phyloP scores from a whole-genome alignment of 73 alveolate genomes.

The Vitrella brassicaformis region DNA sequence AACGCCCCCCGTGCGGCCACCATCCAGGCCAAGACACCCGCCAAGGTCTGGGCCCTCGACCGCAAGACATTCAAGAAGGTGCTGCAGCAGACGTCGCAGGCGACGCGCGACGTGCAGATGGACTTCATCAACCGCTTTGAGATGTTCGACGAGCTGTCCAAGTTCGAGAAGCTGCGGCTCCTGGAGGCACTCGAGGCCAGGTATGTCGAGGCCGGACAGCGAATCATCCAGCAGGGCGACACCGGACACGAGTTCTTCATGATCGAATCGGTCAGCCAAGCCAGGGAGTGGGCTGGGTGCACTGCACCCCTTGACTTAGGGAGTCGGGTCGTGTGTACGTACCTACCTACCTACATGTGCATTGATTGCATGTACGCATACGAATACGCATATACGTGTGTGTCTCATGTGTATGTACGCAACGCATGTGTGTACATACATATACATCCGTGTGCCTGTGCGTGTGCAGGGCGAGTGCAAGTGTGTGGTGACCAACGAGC shows the following conservation, averaged over 20 bases:
- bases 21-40: conserved; percentile 17
- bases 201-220: conserved; percentile 39
- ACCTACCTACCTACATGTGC: too few species aligned
- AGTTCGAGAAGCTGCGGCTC: conserved; percentile 42
- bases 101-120: conserved; percentile 34
- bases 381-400: too few species aligned
- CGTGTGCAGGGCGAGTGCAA: conserved; percentile 39
- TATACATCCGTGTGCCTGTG: neutral
- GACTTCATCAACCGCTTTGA: conserved; percentile 19
- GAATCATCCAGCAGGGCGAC: conserved; percentile 53
- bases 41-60: conserved; percentile 43
- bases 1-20: conserved; percentile 58
- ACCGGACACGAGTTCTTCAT: conserved; percentile 41
- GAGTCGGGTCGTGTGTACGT: too few species aligned
- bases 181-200: conserved; percentile 44
- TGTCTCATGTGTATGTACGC: too few species aligned
- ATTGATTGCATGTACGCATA: too few species aligned
- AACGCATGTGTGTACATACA: too few species aligned
- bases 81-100: conserved; percentile 43
- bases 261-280: conserved; percentile 28
- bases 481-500: conserved; percentile 51
- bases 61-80: conserved; percentile 43
- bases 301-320: too few species aligned
- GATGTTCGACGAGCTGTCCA: conserved; percentile 15
- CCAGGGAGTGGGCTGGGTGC: neutral